A percentile compares a stretch with the other conserved stretches of the same genome.
These are phyloP conservation scores for Biscogniauxia marginata DNA, from an alignment of 2,329 filamentous ascomycete species.

Conservation along the genomic window DNA sequence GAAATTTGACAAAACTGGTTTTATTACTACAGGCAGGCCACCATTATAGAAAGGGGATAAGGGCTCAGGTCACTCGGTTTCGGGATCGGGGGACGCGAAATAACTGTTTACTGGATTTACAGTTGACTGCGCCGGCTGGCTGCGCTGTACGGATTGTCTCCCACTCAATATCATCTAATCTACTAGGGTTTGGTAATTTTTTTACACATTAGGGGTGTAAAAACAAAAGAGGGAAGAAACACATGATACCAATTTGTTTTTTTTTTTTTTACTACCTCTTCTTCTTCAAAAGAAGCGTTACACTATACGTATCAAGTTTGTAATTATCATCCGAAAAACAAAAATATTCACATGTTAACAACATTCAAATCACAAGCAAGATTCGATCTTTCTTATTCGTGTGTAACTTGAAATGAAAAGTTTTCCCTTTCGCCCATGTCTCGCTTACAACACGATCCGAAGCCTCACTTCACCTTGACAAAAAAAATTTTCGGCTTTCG, in stretches of 20 bases:
- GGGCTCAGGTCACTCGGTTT: background rate
- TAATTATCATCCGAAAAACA: background rate
- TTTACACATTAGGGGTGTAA: background rate
- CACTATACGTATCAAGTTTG: background rate
- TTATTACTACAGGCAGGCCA: too few species aligned
- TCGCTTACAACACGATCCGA: background rate
- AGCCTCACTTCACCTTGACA: background rate
- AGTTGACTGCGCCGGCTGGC: background rate
- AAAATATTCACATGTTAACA: background rate
- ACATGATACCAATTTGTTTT: slow-evolving; percentile 19
- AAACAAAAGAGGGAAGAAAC: background rate
- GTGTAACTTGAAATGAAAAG: too few species aligned
- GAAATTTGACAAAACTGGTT: too few species aligned
- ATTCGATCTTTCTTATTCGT: too few species aligned
- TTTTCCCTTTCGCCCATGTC: too few species aligned
- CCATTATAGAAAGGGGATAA: background rate
- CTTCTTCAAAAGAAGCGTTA: background rate
- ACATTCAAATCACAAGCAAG: background rate
- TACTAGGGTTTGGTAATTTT: background rate
- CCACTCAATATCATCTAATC: background rate
- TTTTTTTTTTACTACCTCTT: background rate
- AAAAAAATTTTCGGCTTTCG: too few species aligned
- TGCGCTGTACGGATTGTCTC: background rate
- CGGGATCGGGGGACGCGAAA: too few species aligned
- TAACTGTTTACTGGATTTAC: background rate